Evolutionary conservation across 768 basidiomycete species (phyloP).

Genomic region (Mycena amicta): DNA sequence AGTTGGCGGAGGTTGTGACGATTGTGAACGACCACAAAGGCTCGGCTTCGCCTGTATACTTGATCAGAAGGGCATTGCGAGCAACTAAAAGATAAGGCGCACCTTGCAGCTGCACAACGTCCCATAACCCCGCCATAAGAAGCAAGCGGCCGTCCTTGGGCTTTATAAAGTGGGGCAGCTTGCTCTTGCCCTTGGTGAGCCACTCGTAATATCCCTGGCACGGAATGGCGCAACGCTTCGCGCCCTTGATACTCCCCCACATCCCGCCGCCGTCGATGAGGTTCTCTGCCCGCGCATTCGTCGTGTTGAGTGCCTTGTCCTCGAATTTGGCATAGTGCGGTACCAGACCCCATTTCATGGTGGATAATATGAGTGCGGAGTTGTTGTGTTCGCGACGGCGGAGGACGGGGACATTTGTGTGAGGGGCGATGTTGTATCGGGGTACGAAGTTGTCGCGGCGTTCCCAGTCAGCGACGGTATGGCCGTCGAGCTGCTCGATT

Average conservation of each 20-base stretch:
- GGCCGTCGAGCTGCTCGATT: neutral
- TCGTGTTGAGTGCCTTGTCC: constrained; percentile 74
- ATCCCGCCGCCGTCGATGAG: constrained; percentile 75
- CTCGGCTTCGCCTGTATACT: constrained; percentile 47
- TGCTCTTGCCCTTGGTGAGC: constrained; percentile 80
- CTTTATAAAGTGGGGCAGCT: constrained; percentile 81
- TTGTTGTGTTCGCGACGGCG: constrained; percentile 40
- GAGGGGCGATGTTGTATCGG: constrained; percentile 85
- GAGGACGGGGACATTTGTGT: constrained; percentile 76
- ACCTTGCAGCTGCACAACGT: constrained; percentile 67
- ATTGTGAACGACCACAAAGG: constrained; percentile 85
- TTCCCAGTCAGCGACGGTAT: constrained; percentile 39
- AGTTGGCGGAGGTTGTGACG: constrained; percentile 78
- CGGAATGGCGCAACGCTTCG: constrained; percentile 82
- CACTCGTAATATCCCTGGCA: constrained; percentile 96
- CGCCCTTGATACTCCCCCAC: constrained; percentile 83
- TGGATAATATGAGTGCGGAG: constrained; percentile 58
- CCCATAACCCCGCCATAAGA: constrained; percentile 89
- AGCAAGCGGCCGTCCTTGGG: constrained; percentile 65
- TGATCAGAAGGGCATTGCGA: neutral
- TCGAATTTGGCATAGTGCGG: constrained; percentile 83
- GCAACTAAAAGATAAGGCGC: too few relatives aligned
- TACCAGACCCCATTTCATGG: constrained; percentile 91
- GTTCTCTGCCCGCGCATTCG: constrained; percentile 88
- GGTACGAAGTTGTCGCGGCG: constrained; percentile 44